Conservation (phyloP, 768 basidiomycete genomes). For the Ramaria rubella region DNA sequence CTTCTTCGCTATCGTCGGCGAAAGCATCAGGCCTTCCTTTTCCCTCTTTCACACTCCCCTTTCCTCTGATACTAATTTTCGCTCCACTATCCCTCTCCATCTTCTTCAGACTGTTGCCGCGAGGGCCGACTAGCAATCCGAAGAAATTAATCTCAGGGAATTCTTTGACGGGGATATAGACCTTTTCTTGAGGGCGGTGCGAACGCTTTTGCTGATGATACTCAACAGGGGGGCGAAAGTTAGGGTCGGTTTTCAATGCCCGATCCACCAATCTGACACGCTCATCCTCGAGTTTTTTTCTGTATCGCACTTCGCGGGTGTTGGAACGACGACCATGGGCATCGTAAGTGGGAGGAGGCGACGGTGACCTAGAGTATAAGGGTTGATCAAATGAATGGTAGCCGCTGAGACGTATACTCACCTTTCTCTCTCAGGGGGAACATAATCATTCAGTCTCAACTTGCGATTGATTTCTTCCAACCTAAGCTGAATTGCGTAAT, state of each 20-base stretch:
- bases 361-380: conserved; percentile 62
- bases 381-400: not conserved
- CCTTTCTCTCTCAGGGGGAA: conserved; percentile 94
- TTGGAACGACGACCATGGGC: conserved; percentile 96
- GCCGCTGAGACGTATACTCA: conserved; percentile 25
- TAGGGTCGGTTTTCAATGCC: conserved; percentile 96
- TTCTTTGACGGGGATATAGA: conserved; percentile 99
- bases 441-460: conserved; percentile 85
- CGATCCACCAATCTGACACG: conserved; percentile 90
- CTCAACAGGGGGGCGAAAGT: conserved; percentile 95
- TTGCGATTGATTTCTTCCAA: conserved; percentile 98
- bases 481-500: conserved; percentile 93
- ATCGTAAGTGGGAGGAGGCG: conserved; percentile 96
- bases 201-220: conserved; percentile 93
- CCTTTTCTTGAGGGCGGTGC: conserved; percentile 92
- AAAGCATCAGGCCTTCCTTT: conserved; percentile 93
- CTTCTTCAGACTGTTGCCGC: conserved; percentile 98
- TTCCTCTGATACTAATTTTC: conserved; percentile 97
- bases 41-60: conserved; percentile 98
- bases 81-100: conserved; percentile 99
- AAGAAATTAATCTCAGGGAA: conserved; percentile 99
- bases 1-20: conserved; percentile 96
- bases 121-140: conserved; percentile 93
- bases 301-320: conserved; percentile 96
- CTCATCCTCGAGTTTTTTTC: conserved; percentile 90